Conservation (phyloP, 2,329 filamentous ascomycete genomes). For the Fusarium anthophilum region DNA sequence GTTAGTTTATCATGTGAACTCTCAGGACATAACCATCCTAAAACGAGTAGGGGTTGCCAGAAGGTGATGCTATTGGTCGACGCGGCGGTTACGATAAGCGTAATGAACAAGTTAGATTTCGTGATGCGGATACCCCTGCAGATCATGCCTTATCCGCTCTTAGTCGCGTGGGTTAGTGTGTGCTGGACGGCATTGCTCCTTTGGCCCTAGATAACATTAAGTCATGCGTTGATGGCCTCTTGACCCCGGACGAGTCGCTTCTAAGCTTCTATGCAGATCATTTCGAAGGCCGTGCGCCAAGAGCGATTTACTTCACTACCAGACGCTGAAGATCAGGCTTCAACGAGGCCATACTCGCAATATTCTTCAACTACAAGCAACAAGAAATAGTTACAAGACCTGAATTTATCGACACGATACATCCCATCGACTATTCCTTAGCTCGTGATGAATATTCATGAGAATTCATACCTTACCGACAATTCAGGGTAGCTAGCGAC, state of each 20-base stretch:
- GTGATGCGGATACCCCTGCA: conserved; percentile 20
- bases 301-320: not conserved
- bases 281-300: not conserved
- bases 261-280: not conserved
- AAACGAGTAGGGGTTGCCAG: not conserved
- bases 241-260: not conserved
- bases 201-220: not conserved
- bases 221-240: not conserved
- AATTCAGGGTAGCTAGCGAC: not conserved
- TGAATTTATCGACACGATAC: not conserved
- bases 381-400: not conserved
- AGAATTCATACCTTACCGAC: no score
- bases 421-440: not conserved
- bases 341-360: not conserved
- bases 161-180: not conserved
- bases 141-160: conserved; percentile 16
- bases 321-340: not conserved
- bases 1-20: not conserved
- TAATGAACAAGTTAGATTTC: conserved; percentile 14
- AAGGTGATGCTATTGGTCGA: not conserved
- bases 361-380: not conserved
- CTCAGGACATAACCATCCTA: not conserved
- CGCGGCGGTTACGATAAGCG: conserved; percentile 18
- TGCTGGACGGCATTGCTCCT: not conserved
- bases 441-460: no score